Evolutionary conservation across 2,329 filamentous ascomycete genomes (phyloP).

Genomic region (Sporothrix euskadiensis): DNA sequence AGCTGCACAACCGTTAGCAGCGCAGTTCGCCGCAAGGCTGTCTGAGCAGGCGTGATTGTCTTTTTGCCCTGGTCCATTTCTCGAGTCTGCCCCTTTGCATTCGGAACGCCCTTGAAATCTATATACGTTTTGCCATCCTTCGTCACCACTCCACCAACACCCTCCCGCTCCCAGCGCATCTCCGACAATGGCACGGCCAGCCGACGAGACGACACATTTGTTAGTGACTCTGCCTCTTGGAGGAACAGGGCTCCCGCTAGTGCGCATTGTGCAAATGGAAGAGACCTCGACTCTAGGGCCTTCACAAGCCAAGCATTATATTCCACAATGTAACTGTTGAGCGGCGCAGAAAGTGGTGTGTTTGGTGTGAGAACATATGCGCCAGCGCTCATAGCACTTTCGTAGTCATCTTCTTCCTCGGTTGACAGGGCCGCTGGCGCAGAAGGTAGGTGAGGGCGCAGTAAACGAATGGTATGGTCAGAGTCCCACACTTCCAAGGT

Average conservation of each 20-base stretch:
- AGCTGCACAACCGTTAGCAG: constrained; percentile 77
- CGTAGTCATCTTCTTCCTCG: constrained; percentile 58
- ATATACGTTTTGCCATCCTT: constrained; percentile 62
- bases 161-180: constrained; percentile 82
- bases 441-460: constrained; percentile 71
- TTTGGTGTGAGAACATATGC: constrained; percentile 82
- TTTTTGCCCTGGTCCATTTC: constrained; percentile 42
- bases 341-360: constrained; percentile 75
- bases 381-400: constrained; percentile 66
- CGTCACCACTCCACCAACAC: constrained; percentile 62
- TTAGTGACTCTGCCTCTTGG: constrained; percentile 74
- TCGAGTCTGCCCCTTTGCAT: not conserved
- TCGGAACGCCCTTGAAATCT: constrained; percentile 45
- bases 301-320: constrained; percentile 81
- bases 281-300: constrained; percentile 68
- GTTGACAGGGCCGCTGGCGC: constrained; percentile 29
- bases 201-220: constrained; percentile 69
- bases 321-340: constrained; percentile 79
- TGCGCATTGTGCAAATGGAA: constrained; percentile 76
- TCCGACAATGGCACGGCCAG: constrained; percentile 86
- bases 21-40: constrained; percentile 75
- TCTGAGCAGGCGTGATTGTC: constrained; percentile 66
- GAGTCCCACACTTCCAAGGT: constrained; percentile 87
- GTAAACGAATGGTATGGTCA: constrained; percentile 78
- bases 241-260: constrained; percentile 72